Evolutionary conservation across 2,329 filamentous ascomycete species (phyloP), one percentile per base, ranked within the genome.

Genomic region (Diaporthe sp.): DNA sequence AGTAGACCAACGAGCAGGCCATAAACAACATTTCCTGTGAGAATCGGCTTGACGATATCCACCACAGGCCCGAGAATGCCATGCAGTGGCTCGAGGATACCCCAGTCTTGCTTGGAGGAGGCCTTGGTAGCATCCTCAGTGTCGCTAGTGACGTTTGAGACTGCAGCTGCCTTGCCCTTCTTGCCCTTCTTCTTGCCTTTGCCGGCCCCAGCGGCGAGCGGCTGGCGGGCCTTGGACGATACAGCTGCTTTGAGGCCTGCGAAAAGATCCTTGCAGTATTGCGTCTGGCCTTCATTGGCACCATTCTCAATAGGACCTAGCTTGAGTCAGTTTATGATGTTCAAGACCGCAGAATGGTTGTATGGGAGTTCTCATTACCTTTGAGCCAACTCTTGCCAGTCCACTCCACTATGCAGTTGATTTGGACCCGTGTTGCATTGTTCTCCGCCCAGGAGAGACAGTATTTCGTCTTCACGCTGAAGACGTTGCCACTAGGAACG

Each of bases 331-430:
- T 40, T 47, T 22, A 7, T 22, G n/a, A 28, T 50, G 10, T 22
- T 35, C 45, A 0, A 66, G 38, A 60, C 45, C 72, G 77, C 42
- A 77, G 69, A 50, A 64, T 60, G 9, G 9, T 30, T 72, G 64
- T 38, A 64, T 35, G 58, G 25, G 22, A 47, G 19, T n/a, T n/a
- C 8, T 81, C 87, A 82, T 42, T 87, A 97, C 96, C 95, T 86
- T 97, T 98, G 60, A 99, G 86, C 97, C 97, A 99, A 86, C 96
- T 98, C 88, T 98, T 99, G 79, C 96, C 96, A 4, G 93, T 93
- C 97, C 97, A 99, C 81, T 99, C 97, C 57, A 98, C 94, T 2
- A 92, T 93, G 82, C 95, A 98, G 78, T 93, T 98, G 85, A 96
- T 93, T 76, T 97, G 91, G 40, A 99, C 86, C 38, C 95, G 90